A percentile compares a stretch with the other conserved stretches of the same genome.
Evolutionary conservation across 2,329 filamentous ascomycete species (phyloP).

Genomic region (Exophiala lecanii-corni): DNA sequence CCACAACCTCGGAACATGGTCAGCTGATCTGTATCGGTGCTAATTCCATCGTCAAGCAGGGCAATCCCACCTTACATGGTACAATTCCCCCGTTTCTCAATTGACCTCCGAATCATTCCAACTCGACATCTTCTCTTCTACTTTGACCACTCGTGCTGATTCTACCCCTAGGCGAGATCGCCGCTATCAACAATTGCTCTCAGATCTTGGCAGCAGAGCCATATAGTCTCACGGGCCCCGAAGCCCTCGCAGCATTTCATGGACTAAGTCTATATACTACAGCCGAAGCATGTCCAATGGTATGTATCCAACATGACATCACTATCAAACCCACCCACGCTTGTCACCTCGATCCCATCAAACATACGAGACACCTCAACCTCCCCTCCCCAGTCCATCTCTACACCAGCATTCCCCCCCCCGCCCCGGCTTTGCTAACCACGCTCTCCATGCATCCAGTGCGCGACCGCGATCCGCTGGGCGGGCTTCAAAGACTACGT

Average conservation of each 20-base stretch:
- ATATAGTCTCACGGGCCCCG: conserved; percentile 40
- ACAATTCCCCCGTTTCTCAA: conserved; percentile 5
- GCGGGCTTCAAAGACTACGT: conserved; percentile 53
- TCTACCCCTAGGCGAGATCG: conserved; percentile 47
- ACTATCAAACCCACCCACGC: neutral
- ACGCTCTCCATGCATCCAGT: conserved; percentile 30
- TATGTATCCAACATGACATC: conserved; percentile 17
- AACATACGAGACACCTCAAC: too few species aligned
- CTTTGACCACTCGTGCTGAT: neutral
- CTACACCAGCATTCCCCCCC: too few species aligned
- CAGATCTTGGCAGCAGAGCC: conserved; percentile 43
- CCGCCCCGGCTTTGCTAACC: neutral
- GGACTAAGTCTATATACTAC: conserved; percentile 53
- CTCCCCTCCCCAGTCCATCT: too few species aligned
- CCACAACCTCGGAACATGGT: conserved; percentile 13
- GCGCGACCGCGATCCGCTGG: conserved; percentile 54
- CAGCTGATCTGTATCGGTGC: conserved; percentile 47
- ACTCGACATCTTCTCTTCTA: neutral
- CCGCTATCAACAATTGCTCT: conserved; percentile 53
- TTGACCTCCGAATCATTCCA: neutral
- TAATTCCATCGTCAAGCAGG: conserved; percentile 42
- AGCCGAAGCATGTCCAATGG: conserved; percentile 55
- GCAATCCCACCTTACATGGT: conserved; percentile 53
- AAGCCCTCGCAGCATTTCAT: conserved; percentile 44
- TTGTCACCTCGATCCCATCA: too few species aligned